A percentile compares a stretch with the other conserved stretches of the same genome.
Conservation (phyloP, 2,329 filamentous ascomycete genomes). For the Chaetomiaceae sp. region DNA sequence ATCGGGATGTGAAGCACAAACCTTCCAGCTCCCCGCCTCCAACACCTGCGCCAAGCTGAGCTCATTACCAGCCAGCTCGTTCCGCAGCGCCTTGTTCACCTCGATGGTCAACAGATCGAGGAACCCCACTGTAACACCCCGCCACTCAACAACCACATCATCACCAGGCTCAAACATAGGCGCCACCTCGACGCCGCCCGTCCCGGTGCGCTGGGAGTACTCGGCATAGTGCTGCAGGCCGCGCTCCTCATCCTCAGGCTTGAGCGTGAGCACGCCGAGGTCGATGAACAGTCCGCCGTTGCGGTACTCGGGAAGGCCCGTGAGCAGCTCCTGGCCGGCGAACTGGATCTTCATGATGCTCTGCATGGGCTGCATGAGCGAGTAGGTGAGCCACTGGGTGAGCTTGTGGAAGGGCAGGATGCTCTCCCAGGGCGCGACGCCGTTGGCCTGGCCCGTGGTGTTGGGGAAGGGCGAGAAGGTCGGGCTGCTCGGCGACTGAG, state of each 20-base stretch:
- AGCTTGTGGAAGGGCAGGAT: conserved; percentile 79
- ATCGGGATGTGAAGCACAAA: conserved; percentile 37
- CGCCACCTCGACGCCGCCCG: conserved; percentile 52
- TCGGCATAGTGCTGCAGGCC: conserved; percentile 48
- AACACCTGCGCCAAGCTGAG: conserved; percentile 82
- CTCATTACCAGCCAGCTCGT: conserved; percentile 61
- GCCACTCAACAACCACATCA: conserved; percentile 61
- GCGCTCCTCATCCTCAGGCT: conserved; percentile 38
- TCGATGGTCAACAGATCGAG: conserved; percentile 50
- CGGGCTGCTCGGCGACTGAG: conserved; percentile 43
- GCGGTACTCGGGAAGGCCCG: conserved; percentile 66
- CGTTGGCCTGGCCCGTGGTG: conserved; percentile 27
- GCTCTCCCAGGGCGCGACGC: conserved; percentile 65
- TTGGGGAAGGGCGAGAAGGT: conserved; percentile 45
- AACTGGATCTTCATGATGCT: conserved; percentile 48
- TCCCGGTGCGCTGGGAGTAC: conserved; percentile 67
- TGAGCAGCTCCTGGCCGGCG: conserved; percentile 52
- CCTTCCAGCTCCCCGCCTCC: conserved; percentile 98
- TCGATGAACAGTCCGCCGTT: conserved; percentile 68
- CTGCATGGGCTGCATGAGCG: conserved; percentile 61
- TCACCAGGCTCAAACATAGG: conserved; percentile 56
- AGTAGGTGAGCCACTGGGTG: conserved; percentile 79
- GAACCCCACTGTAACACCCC: conserved; percentile 58
- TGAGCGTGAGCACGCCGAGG: conserved; percentile 48
- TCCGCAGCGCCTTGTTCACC: conserved; percentile 59